phyloP scores from a whole-genome alignment of 164 flowering plant species.

The Houttuynia cordata region DNA sequence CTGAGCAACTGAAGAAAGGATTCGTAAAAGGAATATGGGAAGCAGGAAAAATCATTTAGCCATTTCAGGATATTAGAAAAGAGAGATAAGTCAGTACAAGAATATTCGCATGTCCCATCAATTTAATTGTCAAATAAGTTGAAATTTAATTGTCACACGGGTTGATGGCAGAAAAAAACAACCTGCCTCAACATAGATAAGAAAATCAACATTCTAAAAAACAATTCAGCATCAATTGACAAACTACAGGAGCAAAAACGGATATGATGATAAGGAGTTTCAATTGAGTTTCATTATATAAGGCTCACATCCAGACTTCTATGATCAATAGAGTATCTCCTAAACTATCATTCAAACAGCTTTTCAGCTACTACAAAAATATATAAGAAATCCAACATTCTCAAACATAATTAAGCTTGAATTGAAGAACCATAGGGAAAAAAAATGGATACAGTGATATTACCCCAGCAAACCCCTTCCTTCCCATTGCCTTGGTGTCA shows the following conservation, averaged over 20 bases:
- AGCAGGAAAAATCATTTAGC: not conserved
- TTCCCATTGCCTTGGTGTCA: slow-evolving; percentile 83
- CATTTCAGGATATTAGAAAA: not conserved
- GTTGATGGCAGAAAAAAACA: too few relatives aligned
- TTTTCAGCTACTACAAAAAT: not conserved
- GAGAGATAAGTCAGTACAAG: not conserved
- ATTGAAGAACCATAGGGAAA: not conserved
- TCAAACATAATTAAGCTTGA: not conserved
- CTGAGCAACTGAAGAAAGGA: not conserved
- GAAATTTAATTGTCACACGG: too few relatives aligned
- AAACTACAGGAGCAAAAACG: too few relatives aligned
- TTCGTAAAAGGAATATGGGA: not conserved
- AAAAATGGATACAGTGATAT: slow-evolving; percentile 5
- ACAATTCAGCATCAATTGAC: too few relatives aligned
- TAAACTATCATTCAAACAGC: too few relatives aligned
- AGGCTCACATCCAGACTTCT: too few relatives aligned
- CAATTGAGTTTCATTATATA: too few relatives aligned
- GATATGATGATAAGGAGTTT: too few relatives aligned
- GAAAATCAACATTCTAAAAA: too few relatives aligned
- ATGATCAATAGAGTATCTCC: too few relatives aligned
- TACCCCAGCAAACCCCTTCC: slow-evolving; percentile 92
- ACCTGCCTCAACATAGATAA: too few relatives aligned
- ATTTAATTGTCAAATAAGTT: not conserved
- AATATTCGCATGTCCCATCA: not conserved
- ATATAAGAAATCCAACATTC: not conserved